Conservation (phyloP, 306 rosid genomes). For the Inga laurina region DNA sequence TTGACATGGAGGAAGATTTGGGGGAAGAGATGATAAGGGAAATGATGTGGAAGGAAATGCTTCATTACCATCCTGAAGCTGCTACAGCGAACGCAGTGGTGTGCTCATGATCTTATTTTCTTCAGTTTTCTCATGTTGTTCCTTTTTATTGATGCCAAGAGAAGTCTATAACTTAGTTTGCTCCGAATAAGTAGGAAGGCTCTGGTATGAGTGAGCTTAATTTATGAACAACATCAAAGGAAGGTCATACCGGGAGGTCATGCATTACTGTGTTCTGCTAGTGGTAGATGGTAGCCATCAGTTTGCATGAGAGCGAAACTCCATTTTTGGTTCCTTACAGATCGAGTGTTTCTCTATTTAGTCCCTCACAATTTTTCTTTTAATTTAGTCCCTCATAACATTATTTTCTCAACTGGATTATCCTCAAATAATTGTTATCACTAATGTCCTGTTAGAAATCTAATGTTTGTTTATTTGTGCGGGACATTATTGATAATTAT, state of each 20-base stretch:
- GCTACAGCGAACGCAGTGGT: constrained; percentile 39
- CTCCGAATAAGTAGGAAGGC: constrained; percentile 42
- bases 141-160: constrained; percentile 25
- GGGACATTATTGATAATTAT: background rate
- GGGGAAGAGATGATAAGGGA: constrained; percentile 96
- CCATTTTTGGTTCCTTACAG: background rate
- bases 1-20: constrained; percentile 84
- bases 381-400: background rate
- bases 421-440: background rate
- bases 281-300: constrained; percentile 36
- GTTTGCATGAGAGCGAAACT: constrained; percentile 1
- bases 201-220: constrained; percentile 29
- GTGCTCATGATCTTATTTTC: constrained; percentile 36
- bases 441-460: background rate
- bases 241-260: constrained; percentile 37
- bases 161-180: constrained; percentile 44
- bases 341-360: background rate
- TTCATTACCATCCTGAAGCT: constrained; percentile 83
- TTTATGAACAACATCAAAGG: constrained; percentile 21
- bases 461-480: background rate
- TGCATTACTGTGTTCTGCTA: constrained; percentile 38
- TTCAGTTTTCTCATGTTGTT: constrained; percentile 22
- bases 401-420: background rate
- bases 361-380: background rate
- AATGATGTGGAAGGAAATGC: constrained; percentile 96